Evolutionary conservation across 2,329 filamentous ascomycete genomes (phyloP).

Genomic region (Metarhizium guizhouense): DNA sequence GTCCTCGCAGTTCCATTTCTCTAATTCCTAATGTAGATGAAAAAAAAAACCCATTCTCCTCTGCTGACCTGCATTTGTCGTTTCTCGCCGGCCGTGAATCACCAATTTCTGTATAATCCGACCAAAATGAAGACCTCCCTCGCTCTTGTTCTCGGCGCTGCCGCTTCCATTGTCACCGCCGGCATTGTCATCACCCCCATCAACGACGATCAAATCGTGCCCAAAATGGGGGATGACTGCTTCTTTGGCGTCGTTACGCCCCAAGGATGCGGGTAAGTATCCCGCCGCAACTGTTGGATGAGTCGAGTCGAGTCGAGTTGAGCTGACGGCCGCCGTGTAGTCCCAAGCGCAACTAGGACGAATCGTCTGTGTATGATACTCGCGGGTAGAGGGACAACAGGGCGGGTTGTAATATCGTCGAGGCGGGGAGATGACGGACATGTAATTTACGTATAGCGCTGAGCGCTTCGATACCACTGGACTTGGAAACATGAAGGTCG

Average conservation of each 20-base stretch:
- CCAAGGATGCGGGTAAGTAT: constrained; percentile 46
- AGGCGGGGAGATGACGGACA: no score
- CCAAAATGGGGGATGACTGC: constrained; percentile 39
- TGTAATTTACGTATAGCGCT: neutral
- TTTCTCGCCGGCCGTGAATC: neutral
- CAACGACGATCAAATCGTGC: constrained; percentile 40
- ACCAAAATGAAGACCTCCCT: constrained; percentile 19
- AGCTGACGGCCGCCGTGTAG: neutral
- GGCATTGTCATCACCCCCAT: constrained; percentile 49
- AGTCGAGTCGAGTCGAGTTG: neutral
- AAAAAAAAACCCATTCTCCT: neutral
- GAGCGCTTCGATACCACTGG: neutral
- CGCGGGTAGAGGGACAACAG: neutral
- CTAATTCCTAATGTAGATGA: neutral
- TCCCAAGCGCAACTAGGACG: neutral
- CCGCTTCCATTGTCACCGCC: constrained; percentile 38
- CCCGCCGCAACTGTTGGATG: neutral
- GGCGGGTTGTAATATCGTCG: no score
- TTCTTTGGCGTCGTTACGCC: constrained; percentile 48
- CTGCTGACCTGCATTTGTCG: neutral
- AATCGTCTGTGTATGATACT: neutral
- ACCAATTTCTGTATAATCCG: neutral
- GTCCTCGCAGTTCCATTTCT: neutral
- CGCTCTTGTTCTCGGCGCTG: constrained; percentile 29
- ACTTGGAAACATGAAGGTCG: no score